Evolutionary conservation across 805 yeast species (phyloP).

Genomic region (Cyberlindnera samutprakarnensis): DNA sequence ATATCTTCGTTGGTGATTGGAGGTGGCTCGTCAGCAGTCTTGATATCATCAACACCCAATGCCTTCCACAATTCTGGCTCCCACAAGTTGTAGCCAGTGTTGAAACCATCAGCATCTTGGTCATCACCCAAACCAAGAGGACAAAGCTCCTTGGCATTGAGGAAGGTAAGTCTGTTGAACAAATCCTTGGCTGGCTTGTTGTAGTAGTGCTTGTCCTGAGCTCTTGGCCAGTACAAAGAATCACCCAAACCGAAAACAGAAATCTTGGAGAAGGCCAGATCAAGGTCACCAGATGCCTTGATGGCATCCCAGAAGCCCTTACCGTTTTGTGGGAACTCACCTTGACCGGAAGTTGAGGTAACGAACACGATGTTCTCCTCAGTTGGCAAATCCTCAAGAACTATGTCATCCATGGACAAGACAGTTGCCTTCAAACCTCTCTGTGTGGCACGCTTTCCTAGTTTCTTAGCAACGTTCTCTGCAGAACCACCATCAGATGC

Average conservation of each 20-base stretch:
- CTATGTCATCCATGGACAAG: constrained; percentile 53
- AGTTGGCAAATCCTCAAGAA: constrained; percentile 45
- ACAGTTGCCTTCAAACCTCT: constrained; percentile 42
- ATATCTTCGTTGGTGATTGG: constrained; percentile 93
- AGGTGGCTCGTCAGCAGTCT: constrained; percentile 85
- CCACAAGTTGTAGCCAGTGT: constrained; percentile 88
- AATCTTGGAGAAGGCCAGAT: constrained; percentile 59
- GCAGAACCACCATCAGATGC: constrained; percentile 94
- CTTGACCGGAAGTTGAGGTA: constrained; percentile 93
- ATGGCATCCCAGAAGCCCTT: constrained; percentile 68
- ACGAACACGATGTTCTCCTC: constrained; percentile 46
- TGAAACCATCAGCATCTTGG: constrained; percentile 93
- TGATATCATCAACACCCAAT: constrained; percentile 76
- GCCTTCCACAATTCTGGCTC: constrained; percentile 80
- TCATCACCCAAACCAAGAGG: constrained; percentile 91
- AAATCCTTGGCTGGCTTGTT: constrained; percentile 85
- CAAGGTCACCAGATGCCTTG: constrained; percentile 57
- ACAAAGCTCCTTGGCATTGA: constrained; percentile 68
- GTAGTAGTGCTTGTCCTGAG: constrained; percentile 88
- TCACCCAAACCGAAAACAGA: constrained; percentile 90
- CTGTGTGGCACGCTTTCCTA: constrained; percentile 52
- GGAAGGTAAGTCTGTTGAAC: constrained; percentile 49
- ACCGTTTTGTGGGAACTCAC: constrained; percentile 81
- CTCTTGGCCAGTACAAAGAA: constrained; percentile 95
- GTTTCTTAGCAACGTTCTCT: constrained; percentile 66